Conservation (phyloP, 2,329 filamentous ascomycete species). For the Sordariomycetes sp. region DNA sequence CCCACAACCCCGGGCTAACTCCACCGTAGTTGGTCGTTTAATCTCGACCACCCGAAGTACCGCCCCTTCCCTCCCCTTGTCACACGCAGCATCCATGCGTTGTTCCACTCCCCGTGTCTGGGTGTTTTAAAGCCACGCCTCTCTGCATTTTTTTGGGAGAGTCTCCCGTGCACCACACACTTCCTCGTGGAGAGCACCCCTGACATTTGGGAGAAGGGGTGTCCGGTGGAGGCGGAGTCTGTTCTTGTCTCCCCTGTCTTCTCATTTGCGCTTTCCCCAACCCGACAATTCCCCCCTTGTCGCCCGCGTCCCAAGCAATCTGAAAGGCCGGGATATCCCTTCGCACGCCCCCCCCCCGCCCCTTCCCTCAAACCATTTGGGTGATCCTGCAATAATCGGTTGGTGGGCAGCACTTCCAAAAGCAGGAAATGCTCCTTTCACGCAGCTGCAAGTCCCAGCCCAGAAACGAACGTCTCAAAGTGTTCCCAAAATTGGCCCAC, state of each 20-base stretch:
- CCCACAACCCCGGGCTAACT: slow-evolving; percentile 32
- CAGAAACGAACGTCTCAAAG: slow-evolving; percentile 4
- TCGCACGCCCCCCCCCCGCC: neutral
- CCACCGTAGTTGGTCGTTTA: slow-evolving; percentile 38
- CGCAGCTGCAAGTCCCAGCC: slow-evolving; percentile 4
- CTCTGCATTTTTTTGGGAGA: neutral
- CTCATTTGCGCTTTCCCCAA: slow-evolving; percentile 9
- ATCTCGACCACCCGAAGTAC: slow-evolving; percentile 26
- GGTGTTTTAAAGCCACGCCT: neutral
- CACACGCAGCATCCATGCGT: slow-evolving; percentile 38
- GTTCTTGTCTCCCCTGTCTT: slow-evolving; percentile 20
- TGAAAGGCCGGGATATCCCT: neutral
- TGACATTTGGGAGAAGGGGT: neutral
- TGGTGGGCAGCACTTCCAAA: slow-evolving; percentile 1
- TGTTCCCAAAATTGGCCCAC: slow-evolving; percentile 2
- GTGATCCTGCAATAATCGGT: slow-evolving; percentile 3
- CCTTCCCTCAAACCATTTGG: slow-evolving; percentile 1
- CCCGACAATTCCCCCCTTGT: slow-evolving; percentile 15
- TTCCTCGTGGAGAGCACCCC: neutral
- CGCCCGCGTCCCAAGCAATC: slow-evolving; percentile 8
- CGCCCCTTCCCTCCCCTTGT: slow-evolving; percentile 29
- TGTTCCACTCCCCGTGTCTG: slow-evolving; percentile 22
- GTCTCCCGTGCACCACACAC: neutral
- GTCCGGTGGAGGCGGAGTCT: slow-evolving; percentile 7
- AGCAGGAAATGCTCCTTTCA: slow-evolving; percentile 4